Percentiles rank a stretch among this genome's conserved stretches.
Evolutionary conservation across 768 basidiomycete genomes (phyloP).

Genomic region (Boletellus sp.): DNA sequence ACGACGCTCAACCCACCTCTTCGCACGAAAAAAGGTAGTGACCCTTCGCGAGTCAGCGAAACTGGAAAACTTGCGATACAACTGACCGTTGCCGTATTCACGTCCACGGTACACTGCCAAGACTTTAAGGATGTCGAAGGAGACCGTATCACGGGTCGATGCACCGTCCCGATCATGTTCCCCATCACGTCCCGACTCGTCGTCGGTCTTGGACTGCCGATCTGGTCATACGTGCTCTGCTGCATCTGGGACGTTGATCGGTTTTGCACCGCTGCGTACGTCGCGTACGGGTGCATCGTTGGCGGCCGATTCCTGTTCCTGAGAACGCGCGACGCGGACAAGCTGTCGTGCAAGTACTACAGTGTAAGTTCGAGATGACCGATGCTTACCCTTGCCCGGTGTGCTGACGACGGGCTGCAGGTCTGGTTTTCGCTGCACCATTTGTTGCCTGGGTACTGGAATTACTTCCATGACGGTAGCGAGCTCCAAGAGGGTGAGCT

Average conservation of each 20-base stretch:
- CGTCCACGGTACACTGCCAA: constrained; percentile 48
- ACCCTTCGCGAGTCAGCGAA: constrained; percentile 23
- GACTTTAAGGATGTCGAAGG: constrained; percentile 47
- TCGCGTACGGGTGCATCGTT: constrained; percentile 32
- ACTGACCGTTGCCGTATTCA: constrained; percentile 37
- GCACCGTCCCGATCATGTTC: constrained; percentile 43
- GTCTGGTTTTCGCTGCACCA: constrained; percentile 37
- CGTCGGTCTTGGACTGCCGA: constrained; percentile 31
- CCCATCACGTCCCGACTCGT: constrained; percentile 35
- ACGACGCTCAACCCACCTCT: neutral
- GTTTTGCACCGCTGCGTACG: constrained; percentile 25
- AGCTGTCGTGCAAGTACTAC: constrained; percentile 35
- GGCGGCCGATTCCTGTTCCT: constrained; percentile 32
- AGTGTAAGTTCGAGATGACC: constrained; percentile 28
- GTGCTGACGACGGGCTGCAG: constrained; percentile 13
- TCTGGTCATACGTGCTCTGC: constrained; percentile 37
- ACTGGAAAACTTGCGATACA: constrained; percentile 31
- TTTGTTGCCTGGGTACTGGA: constrained; percentile 36
- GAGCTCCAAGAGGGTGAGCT: constrained; percentile 10
- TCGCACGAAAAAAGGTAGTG: constrained; percentile 16
- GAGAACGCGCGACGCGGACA: constrained; percentile 29
- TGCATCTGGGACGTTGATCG: constrained; percentile 35
- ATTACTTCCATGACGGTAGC: constrained; percentile 23
- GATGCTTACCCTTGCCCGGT: neutral
- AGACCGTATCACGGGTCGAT: constrained; percentile 35